These are phyloP conservation scores for Debaryomyces coudertii DNA, from an alignment of 1,139 yeast species.

Conservation along the genomic window DNA sequence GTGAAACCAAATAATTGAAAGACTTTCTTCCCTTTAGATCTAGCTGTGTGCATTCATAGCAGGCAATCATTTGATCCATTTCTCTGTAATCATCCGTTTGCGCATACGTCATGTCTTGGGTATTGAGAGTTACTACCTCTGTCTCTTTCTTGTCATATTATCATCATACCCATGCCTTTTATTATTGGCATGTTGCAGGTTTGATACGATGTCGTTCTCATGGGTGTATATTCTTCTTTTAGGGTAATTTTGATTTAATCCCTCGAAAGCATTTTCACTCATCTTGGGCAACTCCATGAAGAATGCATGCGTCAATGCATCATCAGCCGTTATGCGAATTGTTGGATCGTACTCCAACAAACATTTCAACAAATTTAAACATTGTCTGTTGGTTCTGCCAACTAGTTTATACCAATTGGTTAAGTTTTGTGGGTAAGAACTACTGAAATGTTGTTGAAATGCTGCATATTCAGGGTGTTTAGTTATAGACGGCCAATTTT, in stretches of 20 bases:
- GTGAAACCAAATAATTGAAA: too few relatives aligned
- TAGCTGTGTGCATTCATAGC: too few relatives aligned
- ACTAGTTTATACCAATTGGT: constrained; percentile 84
- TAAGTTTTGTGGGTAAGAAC: constrained; percentile 66
- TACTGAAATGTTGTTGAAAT: constrained; percentile 47
- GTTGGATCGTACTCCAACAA: constrained; percentile 84
- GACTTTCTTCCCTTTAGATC: too few relatives aligned
- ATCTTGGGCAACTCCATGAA: constrained; percentile 72
- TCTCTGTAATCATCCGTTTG: not conserved
- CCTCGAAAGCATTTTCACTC: constrained; percentile 70
- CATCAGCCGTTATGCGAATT: constrained; percentile 64
- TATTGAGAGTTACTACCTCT: constrained; percentile 17
- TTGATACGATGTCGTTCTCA: constrained; percentile 64
- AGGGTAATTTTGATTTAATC: constrained; percentile 65
- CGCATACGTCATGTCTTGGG: not conserved
- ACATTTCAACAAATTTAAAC: constrained; percentile 64
- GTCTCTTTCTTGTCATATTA: constrained; percentile 31
- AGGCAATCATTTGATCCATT: too few relatives aligned
- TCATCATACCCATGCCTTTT: constrained; percentile 35
- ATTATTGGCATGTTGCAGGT: constrained; percentile 20
- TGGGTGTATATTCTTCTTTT: constrained; percentile 76
- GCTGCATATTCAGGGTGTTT: constrained; percentile 85
- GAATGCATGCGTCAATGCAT: constrained; percentile 72
- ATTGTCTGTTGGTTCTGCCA: constrained; percentile 71
- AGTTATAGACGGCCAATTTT: constrained; percentile 75